Conservation (phyloP, 306 rosid species). For the Fragaria nilgerrensis region DNA sequence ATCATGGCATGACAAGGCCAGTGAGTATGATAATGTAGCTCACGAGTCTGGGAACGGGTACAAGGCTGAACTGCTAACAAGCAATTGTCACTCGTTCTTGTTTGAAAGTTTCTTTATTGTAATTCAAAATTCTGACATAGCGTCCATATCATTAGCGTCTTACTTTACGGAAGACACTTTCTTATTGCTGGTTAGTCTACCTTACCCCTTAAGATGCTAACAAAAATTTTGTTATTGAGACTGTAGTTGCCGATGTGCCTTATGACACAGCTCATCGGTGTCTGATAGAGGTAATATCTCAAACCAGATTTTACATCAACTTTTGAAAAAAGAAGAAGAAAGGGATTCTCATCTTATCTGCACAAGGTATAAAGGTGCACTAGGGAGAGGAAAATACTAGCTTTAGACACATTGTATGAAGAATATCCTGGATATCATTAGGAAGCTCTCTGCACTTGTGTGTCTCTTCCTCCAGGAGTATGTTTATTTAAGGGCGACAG, state of each 20-base stretch:
- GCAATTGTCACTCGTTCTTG: neutral
- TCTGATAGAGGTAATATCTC: neutral
- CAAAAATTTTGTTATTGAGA: neutral
- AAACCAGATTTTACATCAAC: neutral
- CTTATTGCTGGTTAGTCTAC: neutral
- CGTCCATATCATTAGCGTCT: neutral
- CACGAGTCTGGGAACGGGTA: neutral
- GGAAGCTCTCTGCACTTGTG: neutral
- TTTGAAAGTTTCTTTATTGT: neutral
- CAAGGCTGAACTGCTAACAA: neutral
- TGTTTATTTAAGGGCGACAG: neutral
- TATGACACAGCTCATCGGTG: neutral
- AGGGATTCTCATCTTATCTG: neutral
- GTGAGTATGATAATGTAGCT: neutral
- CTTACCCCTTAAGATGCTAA: neutral
- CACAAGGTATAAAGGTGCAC: neutral
- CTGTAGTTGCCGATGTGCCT: neutral
- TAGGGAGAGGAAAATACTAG: neutral
- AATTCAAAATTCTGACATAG: neutral
- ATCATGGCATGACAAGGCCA: neutral
- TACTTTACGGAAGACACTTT: neutral
- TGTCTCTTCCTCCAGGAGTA: neutral
- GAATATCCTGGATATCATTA: neutral
- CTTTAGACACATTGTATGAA: slow-evolving; percentile 1
- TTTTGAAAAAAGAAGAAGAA: neutral